A percentile compares a stretch with the other conserved stretches of the same genome.
phyloP scores from a whole-genome alignment of 2,329 filamentous ascomycete genomes.

The Cercospora sp. region DNA sequence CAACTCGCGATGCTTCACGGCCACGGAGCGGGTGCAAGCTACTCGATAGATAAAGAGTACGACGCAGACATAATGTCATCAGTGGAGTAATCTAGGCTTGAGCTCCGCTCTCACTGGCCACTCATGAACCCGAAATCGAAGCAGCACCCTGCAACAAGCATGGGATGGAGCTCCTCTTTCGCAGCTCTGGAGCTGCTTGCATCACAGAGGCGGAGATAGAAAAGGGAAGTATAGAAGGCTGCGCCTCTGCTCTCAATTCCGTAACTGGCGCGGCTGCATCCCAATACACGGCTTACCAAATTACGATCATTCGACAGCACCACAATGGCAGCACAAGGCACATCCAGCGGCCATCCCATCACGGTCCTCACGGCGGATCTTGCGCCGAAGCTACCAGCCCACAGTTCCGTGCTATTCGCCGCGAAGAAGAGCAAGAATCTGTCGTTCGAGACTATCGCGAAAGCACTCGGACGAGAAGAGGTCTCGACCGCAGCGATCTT shows the following conservation, averaged over 20 bases:
- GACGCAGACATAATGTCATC: neutral
- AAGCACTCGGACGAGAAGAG: constrained; percentile 73
- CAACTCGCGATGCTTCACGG: neutral
- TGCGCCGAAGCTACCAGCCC: constrained; percentile 66
- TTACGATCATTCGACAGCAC: neutral
- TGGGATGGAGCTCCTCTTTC: constrained; percentile 9
- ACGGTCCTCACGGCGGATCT: constrained; percentile 55
- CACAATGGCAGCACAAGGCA: constrained; percentile 24
- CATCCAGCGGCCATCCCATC: constrained; percentile 28
- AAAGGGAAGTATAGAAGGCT: constrained; percentile 6
- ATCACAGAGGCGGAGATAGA: constrained; percentile 9
- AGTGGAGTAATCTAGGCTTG: neutral
- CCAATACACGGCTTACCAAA: neutral
- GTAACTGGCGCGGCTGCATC: neutral
- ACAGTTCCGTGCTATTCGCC: constrained; percentile 72
- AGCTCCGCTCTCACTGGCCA: constrained; percentile 1
- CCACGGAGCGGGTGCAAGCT: neutral
- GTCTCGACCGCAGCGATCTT: constrained; percentile 85
- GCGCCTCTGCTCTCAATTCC: neutral
- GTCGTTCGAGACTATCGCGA: constrained; percentile 75
- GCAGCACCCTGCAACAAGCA: constrained; percentile 17
- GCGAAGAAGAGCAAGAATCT: constrained; percentile 75
- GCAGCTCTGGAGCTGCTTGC: constrained; percentile 14
- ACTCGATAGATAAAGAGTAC: neutral
- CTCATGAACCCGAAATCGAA: constrained; percentile 8